These are phyloP conservation scores for Gossypium schwendimanii DNA, from an alignment of 441 rosid species.

Conservation along the genomic window DNA sequence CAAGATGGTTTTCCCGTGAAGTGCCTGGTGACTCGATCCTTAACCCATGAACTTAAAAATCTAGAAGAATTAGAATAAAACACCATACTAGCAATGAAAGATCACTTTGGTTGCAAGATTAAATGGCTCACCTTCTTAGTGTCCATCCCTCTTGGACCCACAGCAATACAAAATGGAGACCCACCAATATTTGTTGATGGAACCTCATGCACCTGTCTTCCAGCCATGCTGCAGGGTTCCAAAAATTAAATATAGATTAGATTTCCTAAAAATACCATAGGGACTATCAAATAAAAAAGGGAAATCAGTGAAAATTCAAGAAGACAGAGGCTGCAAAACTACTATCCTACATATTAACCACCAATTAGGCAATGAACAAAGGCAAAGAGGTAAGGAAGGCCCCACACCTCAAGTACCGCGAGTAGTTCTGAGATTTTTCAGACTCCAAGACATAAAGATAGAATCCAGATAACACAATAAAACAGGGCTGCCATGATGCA, in stretches of 20 bases:
- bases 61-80: neutral
- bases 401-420: conserved; percentile 79
- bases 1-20: too few relatives aligned
- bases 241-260: conserved; percentile 22
- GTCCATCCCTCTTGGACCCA: conserved; percentile 75
- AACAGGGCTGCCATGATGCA: conserved; percentile 95
- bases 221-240: conserved; percentile 75
- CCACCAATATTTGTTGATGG: conserved; percentile 79
- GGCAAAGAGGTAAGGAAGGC: conserved; percentile 12
- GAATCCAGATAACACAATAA: conserved; percentile 78
- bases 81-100: neutral
- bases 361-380: conserved; percentile 1
- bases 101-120: conserved; percentile 9
- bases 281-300: conserved; percentile 4
- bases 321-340: neutral
- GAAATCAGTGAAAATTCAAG: neutral
- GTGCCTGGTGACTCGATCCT: too few relatives aligned
- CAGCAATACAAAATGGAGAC: conserved; percentile 79
- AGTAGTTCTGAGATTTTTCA: conserved; percentile 68
- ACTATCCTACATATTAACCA: neutral
- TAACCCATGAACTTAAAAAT: neutral
- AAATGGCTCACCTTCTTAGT: conserved; percentile 53
- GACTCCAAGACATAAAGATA: conserved; percentile 85
- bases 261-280: conserved; percentile 6
- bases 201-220: conserved; percentile 85